Evolutionary conservation across 192 early-diverging fungal genomes (phyloP), one percentile per base, ranked within the genome.

Genomic region (Oehlia diaphana): DNA sequence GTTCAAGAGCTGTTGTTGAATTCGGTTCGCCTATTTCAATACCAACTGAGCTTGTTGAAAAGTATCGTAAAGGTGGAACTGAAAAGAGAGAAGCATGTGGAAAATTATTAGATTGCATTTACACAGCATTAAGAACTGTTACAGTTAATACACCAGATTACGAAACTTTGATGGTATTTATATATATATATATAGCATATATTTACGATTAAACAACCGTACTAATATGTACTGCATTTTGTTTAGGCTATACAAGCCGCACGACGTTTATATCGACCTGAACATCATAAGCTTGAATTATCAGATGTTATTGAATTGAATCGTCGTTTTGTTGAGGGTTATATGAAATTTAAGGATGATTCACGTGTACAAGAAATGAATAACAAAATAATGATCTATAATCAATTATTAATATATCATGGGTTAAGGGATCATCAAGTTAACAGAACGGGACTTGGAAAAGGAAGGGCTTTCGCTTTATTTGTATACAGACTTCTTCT

Each of bases 381-480:
- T 64, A 85, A 91, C 33, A 91, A 91, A 50, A 92, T 98, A 14
- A 85, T 89, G 65, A 89, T 92, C 28, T 98, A 98, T 87, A 97
- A 98, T 86, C 90, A 91, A 80, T 86, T 95, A 80, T 87, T 99
- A 65, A 91, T 91, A 64, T 95, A 95, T 86, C 96, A 97, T 82
- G 98, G 98, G 19, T 90, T 99, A 72, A 90, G 90, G 33, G 98
- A 99, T 80, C 98, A 99, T 87, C 97, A 99, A 86, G 98, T 98
- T 37, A 88, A 94, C 53, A 92, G 90, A 37, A 97, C 93, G 77
- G 87, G 82, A 0, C 83, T 97, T 31, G 89, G 91, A 19, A 87
- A 92, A 37, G 71, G 84, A 16, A 83, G 86, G 23, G 92, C 93
- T 7, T 80, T 96, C 39, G 85, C 82, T 10, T 84, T 95, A 66